Evolutionary conservation across 768 basidiomycete genomes (phyloP), one percentile per base, ranked within the genome.

Genomic region (Leucogyrophana mollusca): DNA sequence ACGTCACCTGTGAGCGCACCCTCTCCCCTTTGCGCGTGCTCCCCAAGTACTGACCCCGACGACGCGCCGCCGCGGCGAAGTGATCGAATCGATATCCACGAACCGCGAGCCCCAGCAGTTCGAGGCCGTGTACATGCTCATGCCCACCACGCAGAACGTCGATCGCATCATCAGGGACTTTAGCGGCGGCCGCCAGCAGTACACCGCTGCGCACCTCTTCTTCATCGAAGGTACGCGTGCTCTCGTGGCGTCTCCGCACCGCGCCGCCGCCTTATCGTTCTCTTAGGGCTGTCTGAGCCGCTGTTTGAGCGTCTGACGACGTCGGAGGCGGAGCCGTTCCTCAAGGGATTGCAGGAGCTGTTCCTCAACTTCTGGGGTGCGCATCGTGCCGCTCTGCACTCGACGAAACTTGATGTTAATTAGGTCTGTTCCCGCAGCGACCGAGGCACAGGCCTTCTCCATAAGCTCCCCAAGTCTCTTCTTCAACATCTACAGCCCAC

Each of bases 101-200:
- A 66, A 84, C 60, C 85, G 96, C 54, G 84, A 89, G 27, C 84
- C 90, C 0, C 90, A 95, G 64, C 79, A 81, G 34, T 84, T 95
- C 41, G 94, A 97, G 67, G 96, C 93, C 25, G 73, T 98, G 58
- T 98, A 99, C 64, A 69, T 99, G 51, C 73, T 98, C 49, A 95
- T 94, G 82, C 90, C 96, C 13, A 98, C 96, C 4, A 82, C 82
- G 2, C 90, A 93, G 72, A 98, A 98, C 66, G 82, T 98, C 35
- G 86, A 95, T 46, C 80, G 94, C 17, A 77, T 99, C 58, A 86
- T 98, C 56, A 80, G 75, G 25, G 96, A 99, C 67, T 95, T 93
- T 60, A 70, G 73, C 3, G 60, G 67, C 33, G 76, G 76, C 11
- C 73, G 75, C 55, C 82, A 86, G 55, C 78, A 77, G 49, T 98